Evolutionary conservation across 345 rosid species (phyloP).

Genomic region (Alliaria petiolata): DNA sequence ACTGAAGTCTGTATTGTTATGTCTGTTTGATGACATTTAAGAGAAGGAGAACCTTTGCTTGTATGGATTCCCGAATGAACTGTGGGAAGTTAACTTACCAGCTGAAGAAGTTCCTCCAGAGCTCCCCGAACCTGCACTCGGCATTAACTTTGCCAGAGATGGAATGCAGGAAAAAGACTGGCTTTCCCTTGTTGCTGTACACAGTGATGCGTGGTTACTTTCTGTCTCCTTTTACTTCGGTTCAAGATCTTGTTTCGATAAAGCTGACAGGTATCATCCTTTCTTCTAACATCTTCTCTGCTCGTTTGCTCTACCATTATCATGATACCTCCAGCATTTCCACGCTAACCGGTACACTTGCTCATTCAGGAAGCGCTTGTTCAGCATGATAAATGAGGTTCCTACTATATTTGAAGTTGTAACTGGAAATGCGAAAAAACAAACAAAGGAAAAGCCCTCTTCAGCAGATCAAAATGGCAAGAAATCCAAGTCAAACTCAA

Average conservation of each 20-base stretch:
- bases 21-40: conserved; percentile 23
- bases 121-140: conserved; percentile 89
- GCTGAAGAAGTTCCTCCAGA: conserved; percentile 93
- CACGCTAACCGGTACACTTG: background rate
- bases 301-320: background rate
- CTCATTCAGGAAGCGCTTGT: conserved; percentile 60
- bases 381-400: conserved; percentile 63
- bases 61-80: conserved; percentile 70
- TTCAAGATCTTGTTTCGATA: conserved; percentile 67
- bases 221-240: conserved; percentile 76
- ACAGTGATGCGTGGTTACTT: conserved; percentile 80
- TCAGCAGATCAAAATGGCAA: conserved; percentile 53
- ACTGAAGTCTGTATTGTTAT: conserved; percentile 3
- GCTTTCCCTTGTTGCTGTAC: conserved; percentile 80
- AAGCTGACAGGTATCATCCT: conserved; percentile 56
- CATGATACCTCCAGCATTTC: background rate
- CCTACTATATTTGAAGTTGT: conserved; percentile 77
- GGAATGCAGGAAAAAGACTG: conserved; percentile 83
- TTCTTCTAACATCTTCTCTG: background rate
- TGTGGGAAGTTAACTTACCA: conserved; percentile 83
- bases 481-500: conserved; percentile 57
- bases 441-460: conserved; percentile 47
- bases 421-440: conserved; percentile 52
- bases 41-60: conserved; percentile 88
- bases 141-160: conserved; percentile 86